These are phyloP conservation scores for Alnus rubra DNA, from an alignment of 306 rosid species.

Conservation along the genomic window DNA sequence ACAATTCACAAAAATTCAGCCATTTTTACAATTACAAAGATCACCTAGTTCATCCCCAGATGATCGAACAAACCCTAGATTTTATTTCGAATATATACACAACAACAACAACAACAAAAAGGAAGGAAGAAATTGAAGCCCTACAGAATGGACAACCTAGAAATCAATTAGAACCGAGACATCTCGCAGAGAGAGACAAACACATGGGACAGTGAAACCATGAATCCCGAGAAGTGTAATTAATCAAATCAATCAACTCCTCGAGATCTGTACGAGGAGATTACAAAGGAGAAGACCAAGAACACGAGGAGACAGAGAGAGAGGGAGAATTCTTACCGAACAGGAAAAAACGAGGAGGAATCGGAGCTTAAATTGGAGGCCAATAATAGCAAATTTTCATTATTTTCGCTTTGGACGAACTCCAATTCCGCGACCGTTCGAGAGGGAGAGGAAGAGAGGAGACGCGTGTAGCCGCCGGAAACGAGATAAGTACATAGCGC, in stretches of 20 bases:
- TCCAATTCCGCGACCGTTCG: neutral
- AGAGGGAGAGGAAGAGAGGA: neutral
- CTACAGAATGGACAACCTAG: slow-evolving; percentile 21
- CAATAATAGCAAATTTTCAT: neutral
- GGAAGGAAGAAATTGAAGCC: neutral
- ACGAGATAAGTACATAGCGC: neutral
- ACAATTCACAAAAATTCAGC: slow-evolving; percentile 30
- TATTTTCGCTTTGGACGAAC: neutral
- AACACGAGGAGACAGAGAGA: neutral
- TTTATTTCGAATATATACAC: slow-evolving; percentile 15
- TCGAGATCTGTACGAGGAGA: slow-evolving; percentile 1
- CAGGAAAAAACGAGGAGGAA: slow-evolving; percentile 20
- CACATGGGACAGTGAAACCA: neutral
- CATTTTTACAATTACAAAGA: slow-evolving; percentile 33
- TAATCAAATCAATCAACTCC: neutral
- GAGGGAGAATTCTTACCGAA: slow-evolving; percentile 21
- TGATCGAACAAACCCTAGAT: slow-evolving; percentile 30
- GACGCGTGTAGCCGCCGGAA: neutral
- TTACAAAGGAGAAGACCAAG: neutral
- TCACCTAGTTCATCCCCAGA: slow-evolving; percentile 45
- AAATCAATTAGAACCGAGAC: slow-evolving; percentile 1
- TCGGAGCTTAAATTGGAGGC: neutral
- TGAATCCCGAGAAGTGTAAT: too few species aligned
- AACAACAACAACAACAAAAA: neutral
- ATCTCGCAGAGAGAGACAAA: neutral